Base-by-base conservation (phyloP, 2,329 filamentous ascomycete genomes). In the Paramyrothecium roridum region DNA sequence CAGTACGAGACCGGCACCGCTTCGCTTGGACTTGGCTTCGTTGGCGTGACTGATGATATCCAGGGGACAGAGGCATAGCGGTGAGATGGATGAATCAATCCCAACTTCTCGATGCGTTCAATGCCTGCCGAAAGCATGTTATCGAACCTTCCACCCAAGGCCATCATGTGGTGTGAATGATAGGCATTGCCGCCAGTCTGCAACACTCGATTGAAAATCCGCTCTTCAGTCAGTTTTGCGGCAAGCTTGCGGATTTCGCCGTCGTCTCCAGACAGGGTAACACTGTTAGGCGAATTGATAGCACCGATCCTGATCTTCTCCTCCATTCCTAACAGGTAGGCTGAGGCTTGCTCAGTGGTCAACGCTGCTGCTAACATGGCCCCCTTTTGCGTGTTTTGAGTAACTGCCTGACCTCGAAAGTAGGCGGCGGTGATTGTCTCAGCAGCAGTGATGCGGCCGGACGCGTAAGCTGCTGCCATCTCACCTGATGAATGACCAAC, bases 401-500 rank as follows among this genome's bases (percentile, higher is more conserved):
- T 23, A 8, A 56, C 40, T 6, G 48, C 50, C 3, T 57, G 34
- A 13, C 59, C 59, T 3, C 59, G 51, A 21, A 52, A 59, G 53
- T 59, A 61, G 13, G 58, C 56, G 1, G 48, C 19, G 11, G 22
- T n/a, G 17, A 60, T 58, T 16, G 58, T 56, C 17, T 59, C 53
- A 3, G 34, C 16, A 7, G 54, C 52, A 16, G 53, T 56, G 23
- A 58, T 26, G 10, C 4, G 33, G 3, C 56, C 55, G 19, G 64
- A 50, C 2, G 63, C 61, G 26, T 66, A 67, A 0, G 61, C 64
- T 3, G 66, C 65, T 0, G 59, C 66, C 8, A 68, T 66, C 49
- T 68, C 66, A 1, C 66, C 66, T 2, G 64, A 65, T 1, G 64
- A 66, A 26, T 74, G 65, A 8, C 73, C 72, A 2, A 65, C 76